Evolutionary conservation across 257 asterid genomes (phyloP).

Genomic region (Solanum pinnatisectum): DNA sequence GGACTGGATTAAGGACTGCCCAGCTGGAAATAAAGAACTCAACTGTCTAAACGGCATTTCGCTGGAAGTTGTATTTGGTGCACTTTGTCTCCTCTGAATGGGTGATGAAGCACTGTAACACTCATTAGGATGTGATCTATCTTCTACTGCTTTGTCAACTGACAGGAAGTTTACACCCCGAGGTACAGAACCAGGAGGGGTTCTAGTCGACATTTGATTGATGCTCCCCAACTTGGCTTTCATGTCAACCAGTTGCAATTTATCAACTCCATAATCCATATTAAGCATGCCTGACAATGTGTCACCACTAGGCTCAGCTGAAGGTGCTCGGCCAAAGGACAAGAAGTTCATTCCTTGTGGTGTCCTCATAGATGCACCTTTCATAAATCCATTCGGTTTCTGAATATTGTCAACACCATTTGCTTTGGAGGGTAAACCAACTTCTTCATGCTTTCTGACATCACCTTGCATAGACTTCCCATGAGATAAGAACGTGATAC

Average conservation of each 20-base stretch:
- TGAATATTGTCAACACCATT: slow-evolving; percentile 8
- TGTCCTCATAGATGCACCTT: slow-evolving; percentile 19
- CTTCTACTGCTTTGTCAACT: slow-evolving; percentile 8
- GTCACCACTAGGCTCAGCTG: slow-evolving; percentile 28
- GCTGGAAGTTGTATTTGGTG: slow-evolving; percentile 10
- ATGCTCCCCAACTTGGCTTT: slow-evolving; percentile 3
- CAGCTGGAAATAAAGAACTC: slow-evolving; percentile 12
- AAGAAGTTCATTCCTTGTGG: slow-evolving; percentile 82
- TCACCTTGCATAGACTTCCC: slow-evolving; percentile 17
- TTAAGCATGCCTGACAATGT: slow-evolving; percentile 18
- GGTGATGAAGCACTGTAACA: slow-evolving; percentile 6
- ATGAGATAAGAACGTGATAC: slow-evolving; percentile 41
- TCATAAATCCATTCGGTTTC: slow-evolving; percentile 19
- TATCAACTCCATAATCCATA: slow-evolving; percentile 13
- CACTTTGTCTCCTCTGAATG: slow-evolving; percentile 11
- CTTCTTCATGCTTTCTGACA: slow-evolving; percentile 22
- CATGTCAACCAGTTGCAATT: slow-evolving; percentile 12
- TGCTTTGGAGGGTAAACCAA: slow-evolving; percentile 19
- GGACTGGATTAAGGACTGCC: slow-evolving; percentile 14
- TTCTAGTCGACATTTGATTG: slow-evolving; percentile 3
- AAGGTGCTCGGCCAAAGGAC: slow-evolving; percentile 49
- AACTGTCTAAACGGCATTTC: slow-evolving; percentile 1
- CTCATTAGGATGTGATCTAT: slow-evolving; percentile 5
- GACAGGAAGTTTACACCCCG: slow-evolving; percentile 26
- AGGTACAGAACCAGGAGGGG: slow-evolving; percentile 10